phyloP scores from a whole-genome alignment of 176 grass and related monocot species.

The Cenchrus purpureus region DNA sequence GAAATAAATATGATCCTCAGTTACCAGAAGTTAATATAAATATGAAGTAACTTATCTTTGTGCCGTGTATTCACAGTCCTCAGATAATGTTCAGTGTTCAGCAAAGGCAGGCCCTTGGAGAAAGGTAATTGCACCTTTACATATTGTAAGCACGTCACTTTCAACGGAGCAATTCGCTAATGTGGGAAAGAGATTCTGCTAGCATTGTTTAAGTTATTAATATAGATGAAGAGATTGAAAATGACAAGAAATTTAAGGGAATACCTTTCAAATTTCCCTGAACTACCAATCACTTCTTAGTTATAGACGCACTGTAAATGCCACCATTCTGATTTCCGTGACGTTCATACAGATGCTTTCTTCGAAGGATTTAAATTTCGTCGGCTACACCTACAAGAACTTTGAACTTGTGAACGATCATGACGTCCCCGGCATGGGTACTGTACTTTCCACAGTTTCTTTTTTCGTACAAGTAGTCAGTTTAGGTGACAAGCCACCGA shows the following conservation, averaged over 20 bases:
- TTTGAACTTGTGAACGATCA: conserved; percentile 95
- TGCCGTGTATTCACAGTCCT: conserved; percentile 52
- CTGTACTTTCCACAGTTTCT: neutral
- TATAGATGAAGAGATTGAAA: neutral
- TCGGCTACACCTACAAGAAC: conserved; percentile 99
- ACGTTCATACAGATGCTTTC: conserved; percentile 83
- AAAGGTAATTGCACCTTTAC: conserved; percentile 60
- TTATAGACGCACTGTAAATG: neutral
- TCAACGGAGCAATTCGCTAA: too few relatives aligned
- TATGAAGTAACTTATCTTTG: neutral
- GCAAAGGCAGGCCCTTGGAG: conserved; percentile 91
- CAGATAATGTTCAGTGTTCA: conserved; percentile 57
- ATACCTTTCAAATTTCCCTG: neutral
- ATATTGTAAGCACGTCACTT: neutral
- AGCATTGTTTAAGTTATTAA: neutral
- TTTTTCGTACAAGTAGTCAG: neutral
- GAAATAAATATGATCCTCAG: conserved; percentile 26
- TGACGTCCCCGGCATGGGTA: conserved; percentile 89
- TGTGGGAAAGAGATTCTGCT: neutral
- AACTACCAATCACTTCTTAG: neutral
- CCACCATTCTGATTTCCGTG: neutral
- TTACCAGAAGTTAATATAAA: neutral
- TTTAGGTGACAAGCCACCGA: neutral
- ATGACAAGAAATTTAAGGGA: neutral
- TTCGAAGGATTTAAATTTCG: conserved; percentile 97